A percentile compares a stretch with the other conserved stretches of the same genome.
These are phyloP conservation scores for Globisporangium alternatum DNA, from an alignment of 352 stramenopile species.

Conservation along the genomic window DNA sequence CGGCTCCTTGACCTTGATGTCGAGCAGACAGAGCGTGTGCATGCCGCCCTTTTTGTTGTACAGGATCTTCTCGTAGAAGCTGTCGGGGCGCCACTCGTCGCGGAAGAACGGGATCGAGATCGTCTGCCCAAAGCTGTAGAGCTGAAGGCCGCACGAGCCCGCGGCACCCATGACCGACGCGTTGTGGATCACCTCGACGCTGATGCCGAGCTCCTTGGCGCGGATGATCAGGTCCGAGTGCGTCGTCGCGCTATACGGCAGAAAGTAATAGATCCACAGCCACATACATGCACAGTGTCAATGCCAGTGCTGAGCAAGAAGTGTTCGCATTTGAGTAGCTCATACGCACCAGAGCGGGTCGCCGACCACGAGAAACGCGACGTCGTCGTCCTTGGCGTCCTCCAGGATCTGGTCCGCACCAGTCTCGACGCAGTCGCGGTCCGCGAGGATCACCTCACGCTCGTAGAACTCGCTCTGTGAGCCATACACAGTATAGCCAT, in stretches of 20 bases:
- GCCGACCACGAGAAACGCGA: slow-evolving; percentile 98
- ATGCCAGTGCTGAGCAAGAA: neutral
- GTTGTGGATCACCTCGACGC: slow-evolving; percentile 98
- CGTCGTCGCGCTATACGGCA: slow-evolving; percentile 89
- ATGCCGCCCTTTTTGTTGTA: slow-evolving; percentile 96
- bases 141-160: slow-evolving; percentile 94
- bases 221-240: slow-evolving; percentile 98
- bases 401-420: slow-evolving; percentile 95
- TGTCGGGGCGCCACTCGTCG: slow-evolving; percentile 94
- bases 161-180: slow-evolving; percentile 98
- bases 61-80: slow-evolving; percentile 98
- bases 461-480: slow-evolving; percentile 93
- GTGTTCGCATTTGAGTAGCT: neutral
- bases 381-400: slow-evolving; percentile 87
- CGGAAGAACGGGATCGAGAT: slow-evolving; percentile 98
- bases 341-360: slow-evolving; percentile 92
- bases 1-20: slow-evolving; percentile 99
- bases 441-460: slow-evolving; percentile 83
- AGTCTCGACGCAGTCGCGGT: slow-evolving; percentile 96
- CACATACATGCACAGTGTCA: neutral
- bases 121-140: slow-evolving; percentile 99
- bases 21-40: slow-evolving; percentile 97
- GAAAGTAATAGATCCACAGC: neutral
- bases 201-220: slow-evolving; percentile 90
- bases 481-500: neutral